Evolutionary conservation across 768 basidiomycete genomes (phyloP), one percentile per base, ranked within the genome.

Genomic region (Tricholoma furcatifolium): DNA sequence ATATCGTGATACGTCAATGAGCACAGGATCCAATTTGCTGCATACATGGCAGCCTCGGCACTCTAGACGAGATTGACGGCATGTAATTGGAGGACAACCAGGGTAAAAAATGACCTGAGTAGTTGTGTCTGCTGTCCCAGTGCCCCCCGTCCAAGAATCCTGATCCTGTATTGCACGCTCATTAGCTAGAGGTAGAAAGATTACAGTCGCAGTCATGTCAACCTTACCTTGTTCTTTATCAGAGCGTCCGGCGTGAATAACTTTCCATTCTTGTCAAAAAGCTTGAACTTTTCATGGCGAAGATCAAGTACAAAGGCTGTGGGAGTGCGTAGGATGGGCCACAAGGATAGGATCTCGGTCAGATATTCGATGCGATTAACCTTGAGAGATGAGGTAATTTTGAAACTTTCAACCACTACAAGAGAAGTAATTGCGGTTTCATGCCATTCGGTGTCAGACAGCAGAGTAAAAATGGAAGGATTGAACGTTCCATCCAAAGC

Each of bases 161-260:
- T 27, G 27, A 27, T 27, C 27, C 27, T 27, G 27, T 27, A 27
- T 27, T 4, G 27, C 27, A 27, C 27, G 27, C 7, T 27, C 27
- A 27, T 27, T 27, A 27, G 27, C 27, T 27, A 4, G 27, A 7
- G 27, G 7, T 7, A 27, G 27, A 27, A 27, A 27, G 27, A 27
- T 27, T 7, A 27, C 27, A 27, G 27, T 27, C 27, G 27, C 27
- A 27, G 27, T 27, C 27, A 38, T 11, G 17, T 11, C 36, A 38
- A 38, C n/a, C 27, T 15, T 36, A 62, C 63, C 40, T 55, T 54
- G 31, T 62, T 62, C 50, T 65, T 62, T 5, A 65, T 55, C 7
- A 65, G 45, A 0, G 56, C 54, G 39, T 62, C 63, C 3, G 56
- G 51, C 4, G 55, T 50, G 24, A 53, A 17, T 4, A 57, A 30